These are phyloP conservation scores for Gynandropsis gynandra DNA, from an alignment of 345 rosid species.

Conservation along the genomic window DNA sequence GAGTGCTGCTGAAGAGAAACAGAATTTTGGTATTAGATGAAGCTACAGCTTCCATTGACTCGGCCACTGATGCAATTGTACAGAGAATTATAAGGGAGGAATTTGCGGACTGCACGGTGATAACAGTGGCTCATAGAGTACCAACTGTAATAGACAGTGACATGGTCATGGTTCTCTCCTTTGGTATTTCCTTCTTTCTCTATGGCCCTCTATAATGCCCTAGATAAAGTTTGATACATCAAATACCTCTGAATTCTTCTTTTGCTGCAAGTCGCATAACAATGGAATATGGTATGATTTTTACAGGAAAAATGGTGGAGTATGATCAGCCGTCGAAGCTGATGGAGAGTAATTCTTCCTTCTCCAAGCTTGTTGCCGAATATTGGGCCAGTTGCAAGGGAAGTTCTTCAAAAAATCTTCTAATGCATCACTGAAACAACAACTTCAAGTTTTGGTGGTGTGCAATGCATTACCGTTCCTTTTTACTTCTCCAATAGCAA, in stretches of 20 bases:
- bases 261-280: too few species aligned
- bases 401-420: conserved; percentile 26
- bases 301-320: conserved; percentile 51
- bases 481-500: neutral
- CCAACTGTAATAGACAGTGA: conserved; percentile 69
- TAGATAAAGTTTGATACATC: neutral
- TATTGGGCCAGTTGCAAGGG: conserved; percentile 66
- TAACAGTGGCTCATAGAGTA: conserved; percentile 72
- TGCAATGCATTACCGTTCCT: too few species aligned
- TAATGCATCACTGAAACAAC: neutral
- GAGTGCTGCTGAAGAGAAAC: conserved; percentile 59
- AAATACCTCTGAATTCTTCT: neutral
- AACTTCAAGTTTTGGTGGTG: neutral
- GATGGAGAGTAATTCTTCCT: conserved; percentile 56
- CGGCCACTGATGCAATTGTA: conserved; percentile 59
- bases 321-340: conserved; percentile 61
- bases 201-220: conserved; percentile 3
- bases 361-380: conserved; percentile 70
- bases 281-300: neutral
- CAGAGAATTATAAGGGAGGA: conserved; percentile 63
- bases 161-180: conserved; percentile 82
- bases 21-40: conserved; percentile 58
- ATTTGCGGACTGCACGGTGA: conserved; percentile 53
- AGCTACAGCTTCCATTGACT: conserved; percentile 68
- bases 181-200: conserved; percentile 32